Evolutionary conservation across 1,139 yeast species (phyloP), one percentile per base, ranked within the genome.

Genomic region (Protomyces inundatus): DNA sequence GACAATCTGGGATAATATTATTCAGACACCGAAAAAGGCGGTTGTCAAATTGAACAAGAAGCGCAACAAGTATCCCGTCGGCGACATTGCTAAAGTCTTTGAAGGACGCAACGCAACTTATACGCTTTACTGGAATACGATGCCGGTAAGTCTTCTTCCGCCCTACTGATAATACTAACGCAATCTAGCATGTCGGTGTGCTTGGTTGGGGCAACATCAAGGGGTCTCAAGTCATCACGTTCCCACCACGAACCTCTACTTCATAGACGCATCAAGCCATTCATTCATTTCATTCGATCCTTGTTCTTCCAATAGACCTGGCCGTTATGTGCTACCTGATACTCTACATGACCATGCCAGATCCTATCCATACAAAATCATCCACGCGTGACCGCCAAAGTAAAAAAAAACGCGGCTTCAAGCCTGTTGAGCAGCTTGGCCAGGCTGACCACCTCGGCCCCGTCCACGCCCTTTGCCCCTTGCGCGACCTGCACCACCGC

Each of bases 1-100:
- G 46, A 88, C 95, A 0, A 84, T 88, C 72, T 93, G 98, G 98
- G 98, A 93, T 76, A 82, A 82, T 71, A 91, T 93, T 68, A 82
- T 93, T 68, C 78, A 81, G 1, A 71, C 75, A 39, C 80, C 80
- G 69, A 82, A 83, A 2, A 82, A 84, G 40, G 95, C 97, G 0
- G 73, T 76, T 67, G 74, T 71, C 23, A 59, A 51, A 45, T 12
- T 61, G 36, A 34, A 34, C 23, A 81, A 83, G 67, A 82, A 79
- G 63, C 82, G 84, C 68, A 82, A 95, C 1, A 87, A 88, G 74
- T 93, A 93, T 74, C 83, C 90, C 0, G 90, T 90, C 10, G 93
- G 96, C 90, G 98, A 93, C 75, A 82, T 87, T 59, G 87, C 86
- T 14, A 56, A 42, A 35, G 46, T 39, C 33, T 55, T 55, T 42